phyloP scores from a whole-genome alignment of 176 grass and related monocot genomes.

The Oryza coarctata region DNA sequence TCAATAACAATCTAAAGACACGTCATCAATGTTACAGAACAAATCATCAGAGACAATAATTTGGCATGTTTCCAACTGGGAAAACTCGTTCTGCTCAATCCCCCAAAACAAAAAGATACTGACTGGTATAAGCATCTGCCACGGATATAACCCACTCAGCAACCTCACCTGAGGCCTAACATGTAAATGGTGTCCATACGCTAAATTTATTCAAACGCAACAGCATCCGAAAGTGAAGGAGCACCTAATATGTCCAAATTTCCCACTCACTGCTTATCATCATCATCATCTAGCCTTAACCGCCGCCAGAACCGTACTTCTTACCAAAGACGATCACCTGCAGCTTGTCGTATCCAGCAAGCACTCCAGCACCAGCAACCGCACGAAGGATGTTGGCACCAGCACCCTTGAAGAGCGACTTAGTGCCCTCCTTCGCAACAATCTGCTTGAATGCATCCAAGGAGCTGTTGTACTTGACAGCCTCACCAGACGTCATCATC shows the following conservation, averaged over 20 bases:
- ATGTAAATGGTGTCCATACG: not conserved
- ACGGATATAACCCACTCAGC: not conserved
- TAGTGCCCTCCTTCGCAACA: slow-evolving; percentile 48
- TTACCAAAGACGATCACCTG: slow-evolving; percentile 61
- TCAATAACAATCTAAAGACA: not conserved
- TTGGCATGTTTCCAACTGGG: not conserved
- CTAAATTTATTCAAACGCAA: slow-evolving; percentile 30
- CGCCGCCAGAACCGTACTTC: slow-evolving; percentile 58
- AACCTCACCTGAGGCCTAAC: slow-evolving; percentile 18
- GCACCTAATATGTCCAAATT: slow-evolving; percentile 22
- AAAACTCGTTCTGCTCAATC: not conserved
- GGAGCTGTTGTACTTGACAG: slow-evolving; percentile 59
- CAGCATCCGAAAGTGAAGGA: not conserved
- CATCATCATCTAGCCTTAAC: slow-evolving; percentile 43
- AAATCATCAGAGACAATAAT: not conserved
- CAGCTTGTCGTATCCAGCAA: slow-evolving; percentile 59
- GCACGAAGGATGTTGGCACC: slow-evolving; percentile 61
- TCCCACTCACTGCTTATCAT: slow-evolving; percentile 6
- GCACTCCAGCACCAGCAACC: slow-evolving; percentile 64
- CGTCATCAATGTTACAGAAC: not conserved
- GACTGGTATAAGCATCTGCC: not conserved
- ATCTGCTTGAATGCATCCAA: slow-evolving; percentile 64
- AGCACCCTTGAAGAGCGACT: slow-evolving; percentile 66
- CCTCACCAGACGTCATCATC: slow-evolving; percentile 79
- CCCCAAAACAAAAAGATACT: not conserved